These are phyloP conservation scores for Kalmusia sp. DNA, from an alignment of 2,329 filamentous ascomycete genomes.

Conservation along the genomic window DNA sequence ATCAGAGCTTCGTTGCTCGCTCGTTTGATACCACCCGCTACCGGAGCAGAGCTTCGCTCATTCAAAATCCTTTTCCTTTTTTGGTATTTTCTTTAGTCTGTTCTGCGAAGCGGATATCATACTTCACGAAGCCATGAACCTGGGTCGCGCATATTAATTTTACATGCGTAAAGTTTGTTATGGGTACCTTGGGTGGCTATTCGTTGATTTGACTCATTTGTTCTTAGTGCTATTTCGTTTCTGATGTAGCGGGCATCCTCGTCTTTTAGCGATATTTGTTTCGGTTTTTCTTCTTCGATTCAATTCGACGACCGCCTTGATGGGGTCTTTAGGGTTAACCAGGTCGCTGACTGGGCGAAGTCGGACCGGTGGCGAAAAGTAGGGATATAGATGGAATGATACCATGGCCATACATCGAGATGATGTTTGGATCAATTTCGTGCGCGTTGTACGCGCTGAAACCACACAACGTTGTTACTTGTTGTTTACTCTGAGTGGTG, in stretches of 20 bases:
- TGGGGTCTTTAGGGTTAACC: constrained; percentile 1
- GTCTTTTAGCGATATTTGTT: neutral
- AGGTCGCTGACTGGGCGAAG: neutral
- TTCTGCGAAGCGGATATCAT: neutral
- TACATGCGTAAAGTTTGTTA: too few relatives aligned
- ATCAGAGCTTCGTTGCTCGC: constrained; percentile 9
- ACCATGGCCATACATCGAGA: constrained; percentile 4
- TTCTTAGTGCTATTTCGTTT: too few relatives aligned
- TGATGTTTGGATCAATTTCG: neutral
- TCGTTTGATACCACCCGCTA: constrained; percentile 7
- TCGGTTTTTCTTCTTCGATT: neutral
- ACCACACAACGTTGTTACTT: neutral
- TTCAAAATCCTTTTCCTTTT: neutral
- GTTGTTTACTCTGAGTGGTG: neutral
- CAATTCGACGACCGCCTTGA: neutral
- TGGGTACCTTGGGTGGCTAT: constrained; percentile 26
- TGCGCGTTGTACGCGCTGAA: neutral
- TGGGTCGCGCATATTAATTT: too few relatives aligned
- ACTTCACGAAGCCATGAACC: constrained; percentile 3
- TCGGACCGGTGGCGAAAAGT: neutral
- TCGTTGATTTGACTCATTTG: constrained; percentile 23
- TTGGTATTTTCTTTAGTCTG: neutral
- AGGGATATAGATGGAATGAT: neutral
- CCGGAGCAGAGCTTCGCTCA: neutral
- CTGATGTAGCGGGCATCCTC: neutral